Evolutionary conservation across 148 eudicot genomes (phyloP), one percentile per base, ranked within the genome.

Genomic region (Selenicereus undatus): DNA sequence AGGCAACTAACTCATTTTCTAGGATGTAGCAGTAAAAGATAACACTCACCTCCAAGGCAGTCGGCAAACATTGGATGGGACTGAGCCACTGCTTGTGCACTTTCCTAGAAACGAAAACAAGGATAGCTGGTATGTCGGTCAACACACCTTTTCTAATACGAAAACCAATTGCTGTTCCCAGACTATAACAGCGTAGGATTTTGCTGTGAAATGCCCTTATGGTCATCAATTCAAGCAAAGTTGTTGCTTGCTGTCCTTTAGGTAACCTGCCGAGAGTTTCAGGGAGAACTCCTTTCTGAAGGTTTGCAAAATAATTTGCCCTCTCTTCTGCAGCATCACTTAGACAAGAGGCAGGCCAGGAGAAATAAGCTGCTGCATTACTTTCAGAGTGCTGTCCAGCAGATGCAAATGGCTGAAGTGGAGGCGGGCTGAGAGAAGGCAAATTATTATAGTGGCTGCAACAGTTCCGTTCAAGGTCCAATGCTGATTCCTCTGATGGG

Each of bases 161-260:
- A 79, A 93, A 95, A 51, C 99, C 99, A 86, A 95, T 88, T 24
- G 99, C 99, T 42, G 99, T 95, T 54, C 99, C 99, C 80, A 95
- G 97, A 86, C 99, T 95, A 81, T 92, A 93, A 89, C 98, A 95
- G 52, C 98, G 93, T 85, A 95, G 85, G 54, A 93, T 93, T 78
- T 95, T 95, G 90, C 98, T 95, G 82, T 95, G 99, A 86, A 92
- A 95, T 73, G 99, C 98, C 88, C 99, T 86, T 71, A 95, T 95
- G 3, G 99, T 95, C 99, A 95, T 93, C 75, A 93, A 90, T 85
- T 95, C 99, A 54, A 95, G 97, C 87, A 95, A 87, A 79, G 97
- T 87, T 32, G 91, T 91, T 66, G 99, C 99, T 79, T 87, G 93
- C 60, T 93, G 97, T 50, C 99, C 99, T 86, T 92, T 90, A 32